Evolutionary conservation across 2,329 filamentous ascomycete genomes (phyloP).

Genomic region (Pseudogymnoascus destructans): DNA sequence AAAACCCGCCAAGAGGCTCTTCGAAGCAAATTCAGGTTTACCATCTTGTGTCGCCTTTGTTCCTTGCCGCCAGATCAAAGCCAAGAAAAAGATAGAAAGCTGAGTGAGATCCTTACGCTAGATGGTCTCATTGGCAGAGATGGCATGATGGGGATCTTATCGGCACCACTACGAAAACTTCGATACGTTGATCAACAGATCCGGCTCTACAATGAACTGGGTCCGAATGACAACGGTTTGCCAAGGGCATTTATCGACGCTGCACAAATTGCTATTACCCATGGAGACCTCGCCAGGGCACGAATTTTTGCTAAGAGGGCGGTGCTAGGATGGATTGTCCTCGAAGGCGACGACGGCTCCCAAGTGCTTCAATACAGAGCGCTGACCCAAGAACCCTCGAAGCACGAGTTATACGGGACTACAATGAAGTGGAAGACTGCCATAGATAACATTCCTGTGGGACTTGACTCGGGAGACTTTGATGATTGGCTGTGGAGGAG

Average conservation of each 20-base stretch:
- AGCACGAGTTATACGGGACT: slow-evolving; percentile 12
- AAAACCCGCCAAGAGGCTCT: slow-evolving; percentile 20
- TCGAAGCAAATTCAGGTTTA: slow-evolving; percentile 25
- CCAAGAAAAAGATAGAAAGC: slow-evolving; percentile 23
- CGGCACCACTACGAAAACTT: slow-evolving; percentile 13
- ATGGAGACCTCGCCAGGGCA: slow-evolving; percentile 26
- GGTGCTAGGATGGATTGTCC: slow-evolving; percentile 11
- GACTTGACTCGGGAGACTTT: slow-evolving; percentile 13
- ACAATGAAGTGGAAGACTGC: slow-evolving; percentile 15
- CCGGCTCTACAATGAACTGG: slow-evolving; percentile 21
- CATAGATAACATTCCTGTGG: slow-evolving; percentile 14
- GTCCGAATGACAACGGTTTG: slow-evolving; percentile 18
- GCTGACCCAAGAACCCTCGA: slow-evolving; percentile 15
- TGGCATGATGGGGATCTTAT: slow-evolving; percentile 11
- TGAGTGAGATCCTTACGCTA: slow-evolving; percentile 19
- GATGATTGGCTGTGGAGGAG: slow-evolving; percentile 20
- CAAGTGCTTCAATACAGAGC: slow-evolving; percentile 10
- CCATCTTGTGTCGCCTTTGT: slow-evolving; percentile 29
- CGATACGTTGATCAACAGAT: slow-evolving; percentile 21
- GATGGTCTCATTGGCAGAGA: slow-evolving; percentile 20
- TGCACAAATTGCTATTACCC: slow-evolving; percentile 21
- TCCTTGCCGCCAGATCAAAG: slow-evolving; percentile 26
- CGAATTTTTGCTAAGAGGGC: slow-evolving; percentile 21
- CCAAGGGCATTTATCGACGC: slow-evolving; percentile 21
- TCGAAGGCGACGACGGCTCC: slow-evolving; percentile 14